Evolutionary conservation across 306 rosid species (phyloP).

Genomic region (Fragaria nilgerrensis): DNA sequence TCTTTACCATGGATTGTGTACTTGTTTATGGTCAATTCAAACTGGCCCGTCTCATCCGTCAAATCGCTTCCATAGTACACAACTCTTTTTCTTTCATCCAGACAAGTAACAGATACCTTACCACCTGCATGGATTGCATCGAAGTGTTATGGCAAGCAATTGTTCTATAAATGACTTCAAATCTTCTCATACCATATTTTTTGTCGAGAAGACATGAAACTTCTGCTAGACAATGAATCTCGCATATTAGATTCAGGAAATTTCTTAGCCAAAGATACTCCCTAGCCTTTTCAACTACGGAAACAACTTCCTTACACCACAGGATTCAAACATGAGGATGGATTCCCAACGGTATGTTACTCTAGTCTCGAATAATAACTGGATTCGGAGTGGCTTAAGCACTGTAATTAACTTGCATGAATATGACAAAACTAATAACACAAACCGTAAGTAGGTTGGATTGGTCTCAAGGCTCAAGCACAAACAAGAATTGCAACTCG

Average conservation of each 20-base stretch:
- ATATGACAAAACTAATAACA: too few relatives aligned
- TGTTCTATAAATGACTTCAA: neutral
- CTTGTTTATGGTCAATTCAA: slow-evolving; percentile 38
- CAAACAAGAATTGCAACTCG: neutral
- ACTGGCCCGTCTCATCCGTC: slow-evolving; percentile 65
- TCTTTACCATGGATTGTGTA: slow-evolving; percentile 35
- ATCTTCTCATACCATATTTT: neutral
- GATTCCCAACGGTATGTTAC: too few relatives aligned
- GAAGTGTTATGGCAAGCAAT: neutral
- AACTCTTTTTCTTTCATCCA: slow-evolving; percentile 61
- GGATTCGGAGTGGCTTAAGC: too few relatives aligned
- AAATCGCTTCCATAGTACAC: slow-evolving; percentile 62
- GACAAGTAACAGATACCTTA: slow-evolving; percentile 64
- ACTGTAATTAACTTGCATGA: too few relatives aligned
- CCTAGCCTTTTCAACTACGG: neutral
- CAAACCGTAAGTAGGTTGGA: too few relatives aligned
- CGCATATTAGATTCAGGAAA: neutral
- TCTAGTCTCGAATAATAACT: too few relatives aligned
- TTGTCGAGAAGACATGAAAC: neutral
- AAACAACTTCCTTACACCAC: neutral
- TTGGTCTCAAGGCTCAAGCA: neutral
- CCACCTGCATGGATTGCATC: slow-evolving; percentile 32
- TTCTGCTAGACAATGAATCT: neutral
- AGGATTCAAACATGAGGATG: neutral
- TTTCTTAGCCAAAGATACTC: too few relatives aligned